Base-by-base conservation (phyloP, 73 alveolate genomes). In the Paramecium pentaurelia region DNA sequence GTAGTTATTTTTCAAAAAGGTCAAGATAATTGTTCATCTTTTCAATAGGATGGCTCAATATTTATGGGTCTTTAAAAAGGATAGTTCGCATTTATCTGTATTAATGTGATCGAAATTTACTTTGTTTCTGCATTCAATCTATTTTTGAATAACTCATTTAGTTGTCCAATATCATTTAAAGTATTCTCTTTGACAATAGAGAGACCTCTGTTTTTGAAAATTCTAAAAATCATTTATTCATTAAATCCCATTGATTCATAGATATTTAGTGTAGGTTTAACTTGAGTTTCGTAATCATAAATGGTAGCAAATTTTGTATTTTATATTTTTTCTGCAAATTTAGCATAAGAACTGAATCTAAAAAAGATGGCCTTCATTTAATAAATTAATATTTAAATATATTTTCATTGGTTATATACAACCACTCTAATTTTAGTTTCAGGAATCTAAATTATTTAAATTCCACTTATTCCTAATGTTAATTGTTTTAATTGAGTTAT, bases 391-490 rank as follows among this genome's bases (percentile, higher is more conserved):
- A 54, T 54, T 18, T 18, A 54, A 3, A 64, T 64, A 64, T 64
- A 64, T 64, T 64, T 64, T 64, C 84, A 64, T 64, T 64, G 84
- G 84, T 64, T 64, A 64, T 64, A 64, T 9, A 64, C 84, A 64
- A 64, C 84, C 16, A 64, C 51, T 64, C 84, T 12, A 64, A 64
- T 7, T 64, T 28, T 28, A 6, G 84, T 28, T 28, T 64, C 22
- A 28, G 84, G 84, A 27, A 64, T 64, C 28, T 64, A 27, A 28
- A 27, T n/a, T 10, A 4, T 44, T 73, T 73, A 16, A 11, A 37
- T 22, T 22, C 37, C 87, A 37, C 44, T 73, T 44, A 73, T 30
- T 30, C n/a, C 87, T 25, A 73, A 38, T 30, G 60, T 73, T 40
- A 73, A 38, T 14, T 37, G 16, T 73, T 38, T 37, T 73, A 73